Conservation (phyloP, 306 rosid genomes). For the Cajanus cajan region DNA sequence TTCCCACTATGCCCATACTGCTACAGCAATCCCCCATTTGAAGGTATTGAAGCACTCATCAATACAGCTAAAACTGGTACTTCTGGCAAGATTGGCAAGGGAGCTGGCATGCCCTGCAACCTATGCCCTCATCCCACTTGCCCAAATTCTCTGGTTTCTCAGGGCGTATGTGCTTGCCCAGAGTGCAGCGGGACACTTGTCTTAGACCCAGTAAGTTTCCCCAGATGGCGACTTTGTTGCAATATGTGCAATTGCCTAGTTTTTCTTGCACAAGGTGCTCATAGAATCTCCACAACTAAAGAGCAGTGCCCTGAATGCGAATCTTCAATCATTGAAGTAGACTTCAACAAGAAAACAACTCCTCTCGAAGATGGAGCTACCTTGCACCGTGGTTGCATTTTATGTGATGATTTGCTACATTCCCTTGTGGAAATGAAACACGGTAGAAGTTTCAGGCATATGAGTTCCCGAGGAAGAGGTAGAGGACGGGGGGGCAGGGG, state of each 20-base stretch:
- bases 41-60: slow-evolving; percentile 71
- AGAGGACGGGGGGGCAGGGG: slow-evolving; percentile 56
- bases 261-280: slow-evolving; percentile 92
- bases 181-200: slow-evolving; percentile 92
- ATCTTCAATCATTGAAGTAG: slow-evolving; percentile 80
- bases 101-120: slow-evolving; percentile 94
- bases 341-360: slow-evolving; percentile 91
- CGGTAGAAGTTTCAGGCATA: slow-evolving; percentile 61
- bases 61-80: slow-evolving; percentile 51
- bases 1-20: slow-evolving; percentile 93
- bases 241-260: slow-evolving; percentile 88
- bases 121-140: slow-evolving; percentile 94
- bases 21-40: slow-evolving; percentile 96
- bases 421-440: slow-evolving; percentile 90
- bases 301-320: slow-evolving; percentile 80
- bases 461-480: slow-evolving; percentile 69
- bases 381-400: slow-evolving; percentile 77
- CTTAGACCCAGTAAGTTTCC: slow-evolving; percentile 87
- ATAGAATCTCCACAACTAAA: slow-evolving; percentile 71
- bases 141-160: slow-evolving; percentile 75
- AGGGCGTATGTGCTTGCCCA: slow-evolving; percentile 94
- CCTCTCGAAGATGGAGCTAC: slow-evolving; percentile 88
- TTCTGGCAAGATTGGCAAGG: slow-evolving; percentile 76
- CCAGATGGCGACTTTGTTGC: slow-evolving; percentile 88
- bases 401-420: slow-evolving; percentile 89